Evolutionary conservation across 305 asterid species (phyloP).

Genomic region (Fraxinus sp.): DNA sequence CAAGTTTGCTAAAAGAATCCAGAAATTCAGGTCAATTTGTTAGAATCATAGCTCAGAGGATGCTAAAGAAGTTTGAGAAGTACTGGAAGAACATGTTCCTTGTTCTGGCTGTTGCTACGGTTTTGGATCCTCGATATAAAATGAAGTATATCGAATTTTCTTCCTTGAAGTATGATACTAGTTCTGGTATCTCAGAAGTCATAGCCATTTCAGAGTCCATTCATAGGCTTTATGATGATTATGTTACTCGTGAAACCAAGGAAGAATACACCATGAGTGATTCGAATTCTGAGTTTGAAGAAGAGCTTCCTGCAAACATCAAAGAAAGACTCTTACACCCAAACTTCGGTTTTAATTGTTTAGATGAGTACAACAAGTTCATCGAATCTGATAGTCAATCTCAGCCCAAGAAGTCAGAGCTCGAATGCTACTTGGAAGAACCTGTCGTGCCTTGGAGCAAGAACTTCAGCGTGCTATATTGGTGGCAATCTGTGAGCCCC

Average conservation of each 20-base stretch:
- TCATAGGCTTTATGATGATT: conserved; percentile 20
- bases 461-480: conserved; percentile 27
- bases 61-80: conserved; percentile 18
- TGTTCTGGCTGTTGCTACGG: conserved; percentile 29
- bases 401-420: conserved; percentile 22
- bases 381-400: conserved; percentile 10
- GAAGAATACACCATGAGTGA: conserved; percentile 22
- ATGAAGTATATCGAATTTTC: conserved; percentile 29
- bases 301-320: neutral
- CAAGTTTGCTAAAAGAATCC: conserved; percentile 14
- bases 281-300: conserved; percentile 12
- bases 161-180: conserved; percentile 11
- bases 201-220: conserved; percentile 27
- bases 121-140: conserved; percentile 39
- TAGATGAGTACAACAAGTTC: conserved; percentile 27
- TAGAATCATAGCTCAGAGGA: neutral
- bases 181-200: neutral
- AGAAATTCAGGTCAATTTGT: conserved; percentile 10
- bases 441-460: conserved; percentile 27
- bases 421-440: conserved; percentile 37
- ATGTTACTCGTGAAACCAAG: conserved; percentile 3
- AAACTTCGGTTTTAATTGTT: conserved; percentile 17
- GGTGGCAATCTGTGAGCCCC: conserved; percentile 31
- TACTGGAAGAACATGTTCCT: conserved; percentile 26
- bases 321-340: neutral